A percentile compares a stretch with the other conserved stretches of the same genome.
Conservation (phyloP, 108 stramenopile species). For the Discostella stelligeroides region DNA sequence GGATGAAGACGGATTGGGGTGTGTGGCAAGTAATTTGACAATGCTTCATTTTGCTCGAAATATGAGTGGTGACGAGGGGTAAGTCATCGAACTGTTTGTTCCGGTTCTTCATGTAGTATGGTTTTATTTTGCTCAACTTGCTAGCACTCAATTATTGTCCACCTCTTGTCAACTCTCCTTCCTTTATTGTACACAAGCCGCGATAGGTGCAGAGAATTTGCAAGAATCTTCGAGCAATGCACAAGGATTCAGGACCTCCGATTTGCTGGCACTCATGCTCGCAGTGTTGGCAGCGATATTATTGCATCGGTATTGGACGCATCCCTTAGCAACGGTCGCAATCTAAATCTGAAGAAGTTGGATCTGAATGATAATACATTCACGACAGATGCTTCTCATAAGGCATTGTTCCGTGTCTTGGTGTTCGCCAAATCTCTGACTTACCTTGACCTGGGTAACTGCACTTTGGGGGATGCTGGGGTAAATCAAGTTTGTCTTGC, state of each 20-base stretch:
- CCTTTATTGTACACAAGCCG: not conserved
- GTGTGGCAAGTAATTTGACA: slow-evolving; percentile 47
- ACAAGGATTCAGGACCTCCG: slow-evolving; percentile 49
- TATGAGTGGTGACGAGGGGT: slow-evolving; percentile 63
- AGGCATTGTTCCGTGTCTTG: slow-evolving; percentile 46
- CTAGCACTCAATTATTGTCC: not conserved
- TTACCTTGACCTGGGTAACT: slow-evolving; percentile 53
- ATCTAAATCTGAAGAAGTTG: slow-evolving; percentile 40
- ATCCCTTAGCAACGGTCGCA: slow-evolving; percentile 26
- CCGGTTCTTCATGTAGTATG: not conserved
- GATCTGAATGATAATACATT: slow-evolving; percentile 58
- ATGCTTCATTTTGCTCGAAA: slow-evolving; percentile 62
- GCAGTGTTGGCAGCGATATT: slow-evolving; percentile 29
- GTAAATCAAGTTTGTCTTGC: slow-evolving; percentile 53
- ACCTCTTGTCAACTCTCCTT: not conserved
- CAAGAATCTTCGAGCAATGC: slow-evolving; percentile 51
- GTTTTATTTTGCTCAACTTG: not conserved
- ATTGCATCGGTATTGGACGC: slow-evolving; percentile 48
- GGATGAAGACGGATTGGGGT: no score
- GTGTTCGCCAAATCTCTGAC: slow-evolving; percentile 26
- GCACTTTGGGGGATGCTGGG: slow-evolving; percentile 56
- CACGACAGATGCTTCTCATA: slow-evolving; percentile 38
- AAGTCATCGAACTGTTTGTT: no score
- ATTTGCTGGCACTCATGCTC: slow-evolving; percentile 51
- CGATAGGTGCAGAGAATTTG: slow-evolving; percentile 36